Percentiles rank a stretch among this genome's conserved stretches.
phyloP scores from a whole-genome alignment of 768 basidiomycete genomes.

The Russula compacta region DNA sequence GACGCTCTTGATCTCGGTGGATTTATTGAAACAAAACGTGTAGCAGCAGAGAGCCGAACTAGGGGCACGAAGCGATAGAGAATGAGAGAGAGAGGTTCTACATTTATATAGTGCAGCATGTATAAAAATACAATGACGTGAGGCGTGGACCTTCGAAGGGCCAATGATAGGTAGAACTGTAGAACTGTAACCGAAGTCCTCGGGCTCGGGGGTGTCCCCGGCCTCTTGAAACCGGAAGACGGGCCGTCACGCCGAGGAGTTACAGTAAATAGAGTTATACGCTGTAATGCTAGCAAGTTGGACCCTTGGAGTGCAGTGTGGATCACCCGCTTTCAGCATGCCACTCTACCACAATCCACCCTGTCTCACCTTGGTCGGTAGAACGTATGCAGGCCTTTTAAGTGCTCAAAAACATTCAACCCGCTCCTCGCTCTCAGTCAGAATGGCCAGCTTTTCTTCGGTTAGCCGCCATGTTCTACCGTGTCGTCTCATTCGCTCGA shows the following conservation, averaged over 20 bases:
- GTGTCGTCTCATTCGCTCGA: neutral
- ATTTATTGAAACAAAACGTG: constrained; percentile 47
- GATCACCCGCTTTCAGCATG: neutral
- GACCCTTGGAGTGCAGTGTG: no score
- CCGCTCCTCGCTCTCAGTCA: neutral
- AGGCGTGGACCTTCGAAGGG: neutral
- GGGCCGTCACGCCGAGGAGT: no score
- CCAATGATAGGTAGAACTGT: no score
- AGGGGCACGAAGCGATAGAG: constrained; percentile 1
- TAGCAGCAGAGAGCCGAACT: neutral
- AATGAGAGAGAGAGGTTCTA: neutral
- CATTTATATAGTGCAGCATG: neutral
- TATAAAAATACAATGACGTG: neutral
- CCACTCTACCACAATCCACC: neutral
- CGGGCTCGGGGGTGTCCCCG: no score
- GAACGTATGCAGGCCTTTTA: neutral
- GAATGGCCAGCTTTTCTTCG: constrained; percentile 7
- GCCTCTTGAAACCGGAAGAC: no score
- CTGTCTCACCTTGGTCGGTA: neutral
- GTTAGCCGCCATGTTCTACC: neutral
- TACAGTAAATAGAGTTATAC: no score
- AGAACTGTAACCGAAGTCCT: no score
- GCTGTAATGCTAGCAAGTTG: no score
- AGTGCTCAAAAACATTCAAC: neutral
- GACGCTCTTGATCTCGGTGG: constrained; percentile 85